Conservation (phyloP, 2,329 filamentous ascomycete species). For the Exophiala sp. region DNA sequence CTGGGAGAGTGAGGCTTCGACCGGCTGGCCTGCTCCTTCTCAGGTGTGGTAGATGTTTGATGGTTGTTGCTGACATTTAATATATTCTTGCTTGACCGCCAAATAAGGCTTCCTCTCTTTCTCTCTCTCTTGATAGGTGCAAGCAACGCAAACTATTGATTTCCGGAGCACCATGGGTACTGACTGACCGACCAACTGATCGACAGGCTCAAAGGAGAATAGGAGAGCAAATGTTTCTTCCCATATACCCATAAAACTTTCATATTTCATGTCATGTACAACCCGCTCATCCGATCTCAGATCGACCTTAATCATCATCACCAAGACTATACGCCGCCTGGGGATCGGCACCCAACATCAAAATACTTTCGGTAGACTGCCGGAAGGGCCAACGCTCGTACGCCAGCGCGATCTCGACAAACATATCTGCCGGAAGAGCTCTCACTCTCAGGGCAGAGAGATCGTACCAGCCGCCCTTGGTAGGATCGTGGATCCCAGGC, state of each 20-base stretch:
- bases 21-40: no score
- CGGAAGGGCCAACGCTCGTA: slow-evolving; percentile 28
- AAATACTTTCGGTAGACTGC: slow-evolving; percentile 13
- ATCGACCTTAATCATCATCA: slow-evolving; percentile 3
- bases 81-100: neutral
- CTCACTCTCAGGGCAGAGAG: slow-evolving; percentile 20
- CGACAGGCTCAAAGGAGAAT: no score
- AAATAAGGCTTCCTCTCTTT: slow-evolving; percentile 35
- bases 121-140: neutral
- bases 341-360: slow-evolving; percentile 12
- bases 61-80: neutral
- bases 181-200: no score
- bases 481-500: slow-evolving; percentile 21
- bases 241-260: no score
- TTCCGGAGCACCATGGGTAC: no score
- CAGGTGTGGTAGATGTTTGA: neutral
- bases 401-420: slow-evolving; percentile 28
- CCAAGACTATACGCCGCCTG: slow-evolving; percentile 9
- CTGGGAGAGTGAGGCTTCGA: no score
- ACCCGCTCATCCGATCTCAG: neutral
- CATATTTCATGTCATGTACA: neutral
- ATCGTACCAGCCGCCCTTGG: slow-evolving; percentile 25
- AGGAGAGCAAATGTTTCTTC: no score
- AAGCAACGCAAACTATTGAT: no score
- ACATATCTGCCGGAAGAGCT: slow-evolving; percentile 18